phyloP scores from a whole-genome alignment of 805 yeast species.

The Candida manassasensis region DNA sequence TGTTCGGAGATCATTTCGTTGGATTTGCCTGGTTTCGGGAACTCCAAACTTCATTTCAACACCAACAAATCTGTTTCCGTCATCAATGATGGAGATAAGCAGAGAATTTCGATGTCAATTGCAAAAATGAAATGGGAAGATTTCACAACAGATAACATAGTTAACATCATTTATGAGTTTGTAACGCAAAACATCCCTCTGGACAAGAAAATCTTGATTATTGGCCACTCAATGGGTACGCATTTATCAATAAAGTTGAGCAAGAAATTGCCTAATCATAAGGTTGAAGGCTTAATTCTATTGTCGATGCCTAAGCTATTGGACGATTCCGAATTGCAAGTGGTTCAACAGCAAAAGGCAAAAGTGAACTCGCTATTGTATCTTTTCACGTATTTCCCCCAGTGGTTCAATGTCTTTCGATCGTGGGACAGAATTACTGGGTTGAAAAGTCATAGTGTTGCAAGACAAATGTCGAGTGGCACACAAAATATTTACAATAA shows the following conservation, averaged over 20 bases:
- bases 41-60: slow-evolving; percentile 24
- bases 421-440: slow-evolving; percentile 61
- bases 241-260: slow-evolving; percentile 47
- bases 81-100: slow-evolving; percentile 27
- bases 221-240: slow-evolving; percentile 78
- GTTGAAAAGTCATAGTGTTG: slow-evolving; percentile 54
- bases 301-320: slow-evolving; percentile 45
- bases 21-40: slow-evolving; percentile 90
- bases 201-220: slow-evolving; percentile 40
- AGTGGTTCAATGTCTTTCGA: slow-evolving; percentile 52
- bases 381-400: slow-evolving; percentile 36
- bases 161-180: slow-evolving; percentile 33
- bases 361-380: slow-evolving; percentile 4
- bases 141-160: slow-evolving; percentile 39
- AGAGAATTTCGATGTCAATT: slow-evolving; percentile 25
- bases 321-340: slow-evolving; percentile 16
- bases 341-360: slow-evolving; percentile 3
- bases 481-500: slow-evolving; percentile 35
- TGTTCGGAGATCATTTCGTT: slow-evolving; percentile 62
- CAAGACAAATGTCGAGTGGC: slow-evolving; percentile 32
- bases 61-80: slow-evolving; percentile 15
- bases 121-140: slow-evolving; percentile 34
- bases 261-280: slow-evolving; percentile 26
- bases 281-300: slow-evolving; percentile 45
- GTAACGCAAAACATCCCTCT: slow-evolving; percentile 34